Evolutionary conservation across 169 alveolate genomes (phyloP), one percentile per base, ranked within the genome.

Genomic region (Eimeria maxima): DNA sequence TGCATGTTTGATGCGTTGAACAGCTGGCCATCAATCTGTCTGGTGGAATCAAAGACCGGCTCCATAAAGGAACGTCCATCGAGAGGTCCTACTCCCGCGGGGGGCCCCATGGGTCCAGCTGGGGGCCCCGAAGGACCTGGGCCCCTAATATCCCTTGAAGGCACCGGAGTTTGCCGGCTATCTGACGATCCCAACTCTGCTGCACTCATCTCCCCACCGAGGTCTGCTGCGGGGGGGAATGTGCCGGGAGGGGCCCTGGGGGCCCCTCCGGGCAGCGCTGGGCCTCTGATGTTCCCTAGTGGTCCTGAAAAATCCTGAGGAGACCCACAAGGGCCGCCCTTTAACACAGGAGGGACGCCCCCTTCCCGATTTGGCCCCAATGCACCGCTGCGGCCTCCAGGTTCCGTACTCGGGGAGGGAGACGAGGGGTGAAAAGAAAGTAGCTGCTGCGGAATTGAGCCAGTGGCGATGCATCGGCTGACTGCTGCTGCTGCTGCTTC

Each of bases 401-500:
- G n/a, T n/a, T n/a, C n/a, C 67, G n/a, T 24, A 1, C 55, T n/a
- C 14, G 38, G 65, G 2, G 63, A 38, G 14, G 87, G 42, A 5
- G 87, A 65, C 18, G 24, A 5, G 42, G 45, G 44, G 18, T 60
- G 87, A 24, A 44, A 76, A 76, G 87, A 42, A 5, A 76, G 87
- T 18, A 38, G 60, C 93, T 86, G 63, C 8, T 29, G 67, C 6
- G 93, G 81, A n/a, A 86, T 45, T 10, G 80, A 1, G 65, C 93
- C 93, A 27, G 29, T 38, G 8, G 80, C 93, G 27, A 86, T 86
- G 81, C 93, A 86, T 16, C 81, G 93, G 45, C 93, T 86, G 6
- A 86, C 93, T 86, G 93, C 93, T 42, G 93, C 93, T 86, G 93
- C 93, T 29, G 93, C 93, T 60, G 93, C 93, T 42, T 86, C 93